Conservation (phyloP, 257 asterid genomes). For the Oldenlandia corymbosa region DNA sequence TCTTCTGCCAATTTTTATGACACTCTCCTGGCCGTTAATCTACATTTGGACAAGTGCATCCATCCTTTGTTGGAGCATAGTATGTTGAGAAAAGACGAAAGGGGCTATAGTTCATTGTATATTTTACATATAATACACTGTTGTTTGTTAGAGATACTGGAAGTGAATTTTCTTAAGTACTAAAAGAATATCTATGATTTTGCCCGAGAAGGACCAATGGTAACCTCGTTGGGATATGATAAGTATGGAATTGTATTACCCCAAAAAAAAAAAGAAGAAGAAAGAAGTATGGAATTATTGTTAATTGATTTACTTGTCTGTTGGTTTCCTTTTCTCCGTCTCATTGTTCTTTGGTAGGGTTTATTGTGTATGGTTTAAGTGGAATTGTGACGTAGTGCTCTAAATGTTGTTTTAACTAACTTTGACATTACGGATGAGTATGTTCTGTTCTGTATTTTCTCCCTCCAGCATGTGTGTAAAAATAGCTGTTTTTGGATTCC, state of each 20-base stretch:
- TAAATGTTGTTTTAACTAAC: not conserved
- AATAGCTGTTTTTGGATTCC: not conserved
- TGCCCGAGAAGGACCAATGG: not conserved
- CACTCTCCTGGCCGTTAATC: not conserved
- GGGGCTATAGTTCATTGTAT: not conserved
- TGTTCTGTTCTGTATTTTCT: not conserved
- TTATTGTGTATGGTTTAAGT: not conserved
- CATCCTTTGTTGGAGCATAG: not conserved
- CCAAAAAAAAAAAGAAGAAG: too few species aligned
- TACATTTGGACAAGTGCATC: not conserved
- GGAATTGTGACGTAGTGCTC: not conserved
- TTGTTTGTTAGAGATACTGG: not conserved
- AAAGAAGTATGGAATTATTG: too few species aligned
- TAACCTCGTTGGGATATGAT: not conserved
- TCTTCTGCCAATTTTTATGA: not conserved
- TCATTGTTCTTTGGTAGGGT: too few species aligned
- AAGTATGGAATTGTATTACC: not conserved
- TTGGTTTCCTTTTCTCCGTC: too few species aligned
- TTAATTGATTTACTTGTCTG: too few species aligned
- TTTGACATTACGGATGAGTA: not conserved
- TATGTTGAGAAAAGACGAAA: not conserved
- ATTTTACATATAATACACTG: not conserved
- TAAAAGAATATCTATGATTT: too few species aligned
- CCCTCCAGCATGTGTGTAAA: not conserved
- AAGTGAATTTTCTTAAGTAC: not conserved